Base-by-base conservation (phyloP, 495 filamentous ascomycete species). In the Penicillium parvum region DNA sequence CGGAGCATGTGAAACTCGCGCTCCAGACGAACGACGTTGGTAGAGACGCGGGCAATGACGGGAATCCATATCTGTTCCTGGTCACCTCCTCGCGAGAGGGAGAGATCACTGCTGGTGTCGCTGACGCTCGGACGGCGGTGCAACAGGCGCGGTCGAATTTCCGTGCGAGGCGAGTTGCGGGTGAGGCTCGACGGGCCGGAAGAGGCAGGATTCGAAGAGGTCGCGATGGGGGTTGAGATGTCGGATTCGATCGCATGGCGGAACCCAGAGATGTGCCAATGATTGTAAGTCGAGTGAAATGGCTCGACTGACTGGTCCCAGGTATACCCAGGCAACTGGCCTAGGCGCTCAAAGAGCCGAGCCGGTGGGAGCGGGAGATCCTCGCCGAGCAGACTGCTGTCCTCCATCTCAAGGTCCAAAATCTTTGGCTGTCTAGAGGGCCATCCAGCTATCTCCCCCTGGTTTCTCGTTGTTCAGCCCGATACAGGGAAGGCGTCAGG, bases 261-360 rank as follows among this genome's bases (percentile, higher is more conserved):
- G 29, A 73, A 64, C 27, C 78, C 78, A 44, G 64, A 75, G 15
- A 82, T 71, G 57, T 79, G 76, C 79, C 86, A 90, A 64, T 85
- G 85, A 53, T 84, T 83, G 62, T 90, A 90, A 47, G 78, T 85
- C n/a, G 85, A 86, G 64, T 88, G 86, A 53, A 85, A 82, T n/a
- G 84, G 83, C 45, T 72, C 73, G 47, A 66, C 64, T 2, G 76
- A 71, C 45, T 85, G 82, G 64, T 88, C 82, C 85, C 85, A 90
- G 10, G 74, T 79, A 60, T 86, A 90, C 20, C 84, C 84, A 18
- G 83, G 73, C 45, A 90, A 66, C 49, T 85, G 79, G 46, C 76
- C 74, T 50, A 90, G 68, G 33, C 86, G 73, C 66, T 89, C 84
- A 43, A 83, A 84, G 36, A 90, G 77, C 45, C 81, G 78, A 44